A percentile compares a stretch with the other conserved stretches of the same genome.
These are phyloP conservation scores for Phytophthora cactorum DNA, from an alignment of 352 stramenopile species.

Conservation along the genomic window DNA sequence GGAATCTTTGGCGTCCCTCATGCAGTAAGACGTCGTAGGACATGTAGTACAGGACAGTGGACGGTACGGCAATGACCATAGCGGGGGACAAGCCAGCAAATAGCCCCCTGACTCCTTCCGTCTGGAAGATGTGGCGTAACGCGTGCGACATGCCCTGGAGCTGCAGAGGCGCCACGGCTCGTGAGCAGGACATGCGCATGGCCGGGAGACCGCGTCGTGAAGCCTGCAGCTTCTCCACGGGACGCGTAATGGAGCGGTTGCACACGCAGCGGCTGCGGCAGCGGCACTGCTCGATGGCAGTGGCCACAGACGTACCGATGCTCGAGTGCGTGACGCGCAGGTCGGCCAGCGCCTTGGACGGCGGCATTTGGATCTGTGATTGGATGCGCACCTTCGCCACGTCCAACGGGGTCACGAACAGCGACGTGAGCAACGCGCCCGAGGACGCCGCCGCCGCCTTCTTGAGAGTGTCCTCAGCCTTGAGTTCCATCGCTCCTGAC, in stretches of 20 bases:
- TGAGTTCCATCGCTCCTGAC: constrained; percentile 22
- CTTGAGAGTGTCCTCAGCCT: constrained; percentile 56
- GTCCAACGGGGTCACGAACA: constrained; percentile 88
- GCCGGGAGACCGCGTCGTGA: constrained; percentile 36
- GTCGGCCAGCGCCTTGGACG: constrained; percentile 21
- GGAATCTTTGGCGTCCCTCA: constrained; percentile 44
- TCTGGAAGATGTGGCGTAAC: constrained; percentile 80
- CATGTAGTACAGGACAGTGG: constrained; percentile 96
- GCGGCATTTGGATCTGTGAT: constrained; percentile 56
- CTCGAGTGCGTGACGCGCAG: constrained; percentile 26
- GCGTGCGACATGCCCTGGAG: constrained; percentile 68
- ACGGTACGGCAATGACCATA: constrained; percentile 94
- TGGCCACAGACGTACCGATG: constrained; percentile 21
- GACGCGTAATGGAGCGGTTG: constrained; percentile 57
- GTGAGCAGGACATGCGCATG: constrained; percentile 58
- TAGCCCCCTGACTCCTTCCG: constrained; percentile 76
- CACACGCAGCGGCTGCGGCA: constrained; percentile 60
- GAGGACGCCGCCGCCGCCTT: constrained; percentile 74
- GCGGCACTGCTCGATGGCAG: constrained; percentile 46
- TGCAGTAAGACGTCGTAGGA: constrained; percentile 91
- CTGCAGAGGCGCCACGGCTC: constrained; percentile 36
- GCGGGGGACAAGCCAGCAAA: constrained; percentile 92
- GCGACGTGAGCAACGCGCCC: constrained; percentile 75
- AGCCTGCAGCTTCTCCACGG: constrained; percentile 46
- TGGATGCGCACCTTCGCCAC: constrained; percentile 86